Percentiles rank a stretch among this genome's conserved stretches.
These are phyloP conservation scores for Arthrobotrys sphaeroides DNA, from an alignment of 2,329 filamentous ascomycete species.

Conservation along the genomic window DNA sequence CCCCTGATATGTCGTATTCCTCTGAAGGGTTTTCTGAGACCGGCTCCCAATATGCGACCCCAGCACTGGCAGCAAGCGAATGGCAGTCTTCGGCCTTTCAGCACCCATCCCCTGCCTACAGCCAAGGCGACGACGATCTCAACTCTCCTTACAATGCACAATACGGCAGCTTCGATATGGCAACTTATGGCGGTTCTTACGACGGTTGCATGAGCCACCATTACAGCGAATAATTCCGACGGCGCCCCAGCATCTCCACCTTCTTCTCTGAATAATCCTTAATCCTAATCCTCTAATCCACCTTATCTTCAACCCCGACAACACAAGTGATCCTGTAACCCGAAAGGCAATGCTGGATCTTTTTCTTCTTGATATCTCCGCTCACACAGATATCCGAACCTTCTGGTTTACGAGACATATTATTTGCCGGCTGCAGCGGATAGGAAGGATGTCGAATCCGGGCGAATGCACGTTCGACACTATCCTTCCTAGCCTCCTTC, in stretches of 20 bases:
- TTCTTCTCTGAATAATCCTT: not conserved
- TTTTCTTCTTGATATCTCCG: not conserved
- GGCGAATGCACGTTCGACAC: conserved; percentile 15
- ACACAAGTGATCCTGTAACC: too few relatives aligned
- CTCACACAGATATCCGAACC: conserved; percentile 6
- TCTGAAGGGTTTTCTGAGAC: conserved; percentile 43
- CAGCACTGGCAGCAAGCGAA: conserved; percentile 19
- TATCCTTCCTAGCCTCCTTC: not conserved
- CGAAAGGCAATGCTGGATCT: not conserved
- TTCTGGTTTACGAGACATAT: conserved; percentile 53
- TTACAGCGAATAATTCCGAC: conserved; percentile 13
- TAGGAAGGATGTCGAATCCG: conserved; percentile 16
- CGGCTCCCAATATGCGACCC: conserved; percentile 46
- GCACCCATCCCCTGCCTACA: conserved; percentile 31
- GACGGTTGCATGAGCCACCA: conserved; percentile 23
- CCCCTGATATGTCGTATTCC: conserved; percentile 35
- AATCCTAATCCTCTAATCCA: conserved; percentile 10
- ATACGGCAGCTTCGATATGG: conserved; percentile 6
- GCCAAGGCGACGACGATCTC: conserved; percentile 38
- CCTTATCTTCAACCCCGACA: not conserved
- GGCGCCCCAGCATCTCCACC: not conserved
- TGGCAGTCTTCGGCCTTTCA: conserved; percentile 45
- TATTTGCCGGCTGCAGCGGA: not conserved
- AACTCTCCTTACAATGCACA: conserved; percentile 31
- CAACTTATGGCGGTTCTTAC: conserved; percentile 12